Percentiles rank a stretch among this genome's conserved stretches.
Conservation (phyloP, 306 rosid genomes). For the Fragaria iinumae region DNA sequence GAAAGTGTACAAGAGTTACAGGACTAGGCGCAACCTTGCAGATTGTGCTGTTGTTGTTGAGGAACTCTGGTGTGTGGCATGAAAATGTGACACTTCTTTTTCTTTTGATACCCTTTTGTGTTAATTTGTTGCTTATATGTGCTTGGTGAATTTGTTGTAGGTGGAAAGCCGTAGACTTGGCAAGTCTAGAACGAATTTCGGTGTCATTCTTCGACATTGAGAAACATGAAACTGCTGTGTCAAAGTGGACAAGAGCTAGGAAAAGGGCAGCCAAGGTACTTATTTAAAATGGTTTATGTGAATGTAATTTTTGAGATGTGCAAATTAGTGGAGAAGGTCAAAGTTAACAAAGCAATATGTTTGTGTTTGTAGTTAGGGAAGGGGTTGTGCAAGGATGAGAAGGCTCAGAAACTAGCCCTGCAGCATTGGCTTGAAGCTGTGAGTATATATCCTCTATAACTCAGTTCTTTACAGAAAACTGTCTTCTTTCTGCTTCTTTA, state of each 20-base stretch:
- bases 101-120: background rate
- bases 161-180: conserved; percentile 59
- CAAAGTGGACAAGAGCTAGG: conserved; percentile 46
- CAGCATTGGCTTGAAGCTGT: conserved; percentile 67
- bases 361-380: conserved; percentile 42
- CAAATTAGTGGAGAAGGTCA: background rate
- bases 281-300: background rate
- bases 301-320: background rate
- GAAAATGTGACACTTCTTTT: background rate
- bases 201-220: conserved; percentile 45
- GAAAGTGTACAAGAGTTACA: conserved; percentile 57
- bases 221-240: conserved; percentile 45
- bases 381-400: conserved; percentile 48
- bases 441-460: conserved; percentile 12
- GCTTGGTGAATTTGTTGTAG: conserved; percentile 22
- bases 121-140: background rate
- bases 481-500: background rate
- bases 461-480: background rate
- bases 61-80: conserved; percentile 43
- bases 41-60: conserved; percentile 59
- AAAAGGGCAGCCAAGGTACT: conserved; percentile 52
- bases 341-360: background rate
- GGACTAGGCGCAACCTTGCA: conserved; percentile 52
- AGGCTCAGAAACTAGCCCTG: conserved; percentile 49
- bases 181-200: conserved; percentile 41